phyloP scores from a whole-genome alignment of 345 rosid genomes.

The Jatropha curcas region DNA sequence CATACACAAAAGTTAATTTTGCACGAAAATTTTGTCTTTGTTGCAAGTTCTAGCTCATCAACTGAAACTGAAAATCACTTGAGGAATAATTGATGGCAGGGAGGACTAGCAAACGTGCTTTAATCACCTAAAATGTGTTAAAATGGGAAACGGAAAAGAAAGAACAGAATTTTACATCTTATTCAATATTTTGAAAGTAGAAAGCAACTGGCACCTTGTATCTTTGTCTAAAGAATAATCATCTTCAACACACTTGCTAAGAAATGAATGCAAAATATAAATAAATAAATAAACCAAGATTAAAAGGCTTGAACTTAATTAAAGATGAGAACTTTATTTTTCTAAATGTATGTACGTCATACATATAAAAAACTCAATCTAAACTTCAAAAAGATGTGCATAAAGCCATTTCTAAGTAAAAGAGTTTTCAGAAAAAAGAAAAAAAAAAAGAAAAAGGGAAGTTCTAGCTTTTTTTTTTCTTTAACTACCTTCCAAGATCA shows the following conservation, averaged over 20 bases:
- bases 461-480: conserved; percentile 2
- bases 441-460: neutral
- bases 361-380: neutral
- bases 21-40: neutral
- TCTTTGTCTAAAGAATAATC: neutral
- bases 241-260: neutral
- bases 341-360: neutral
- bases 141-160: neutral
- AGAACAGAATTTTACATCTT: neutral
- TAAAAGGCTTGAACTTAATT: neutral
- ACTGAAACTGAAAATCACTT: too few relatives aligned
- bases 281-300: neutral
- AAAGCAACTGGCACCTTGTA: neutral
- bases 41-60: too few relatives aligned
- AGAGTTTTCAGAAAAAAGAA: neutral
- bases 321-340: neutral
- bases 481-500: conserved; percentile 68
- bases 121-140: too few relatives aligned
- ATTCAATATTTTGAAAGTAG: neutral
- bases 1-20: neutral
- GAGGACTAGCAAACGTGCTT: neutral
- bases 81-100: neutral
- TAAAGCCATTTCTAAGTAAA: neutral
- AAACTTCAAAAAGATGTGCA: conserved; percentile 10
- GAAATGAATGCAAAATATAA: neutral